Evolutionary conservation across 169 alveolate species (phyloP).

Genomic region (Eimeria tenella): DNA sequence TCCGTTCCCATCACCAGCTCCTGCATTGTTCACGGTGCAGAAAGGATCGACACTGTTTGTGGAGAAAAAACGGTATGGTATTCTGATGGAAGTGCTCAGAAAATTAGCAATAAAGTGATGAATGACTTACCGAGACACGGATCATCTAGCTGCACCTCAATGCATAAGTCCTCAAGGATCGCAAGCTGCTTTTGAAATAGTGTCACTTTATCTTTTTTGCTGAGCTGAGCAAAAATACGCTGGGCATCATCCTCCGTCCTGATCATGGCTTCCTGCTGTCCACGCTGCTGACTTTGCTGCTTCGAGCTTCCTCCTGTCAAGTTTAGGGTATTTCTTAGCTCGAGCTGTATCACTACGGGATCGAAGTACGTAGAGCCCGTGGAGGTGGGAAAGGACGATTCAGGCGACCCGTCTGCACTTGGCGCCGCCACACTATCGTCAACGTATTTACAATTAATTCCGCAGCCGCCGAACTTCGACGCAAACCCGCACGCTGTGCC

Average conservation of each 20-base stretch:
- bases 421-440: not conserved
- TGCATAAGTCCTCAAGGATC: constrained; percentile 54
- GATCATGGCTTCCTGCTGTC: not conserved
- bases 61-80: not conserved
- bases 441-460: not conserved
- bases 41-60: not conserved
- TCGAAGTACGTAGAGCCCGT: not conserved
- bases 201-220: not conserved
- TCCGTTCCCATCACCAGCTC: constrained; percentile 63
- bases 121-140: constrained; percentile 50
- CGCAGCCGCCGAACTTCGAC: constrained; percentile 50
- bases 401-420: not conserved
- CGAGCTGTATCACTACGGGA: not conserved
- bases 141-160: constrained; percentile 64
- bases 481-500: constrained; percentile 62
- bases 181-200: constrained; percentile 39
- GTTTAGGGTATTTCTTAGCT: not conserved
- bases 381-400: not conserved
- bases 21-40: not conserved
- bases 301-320: not conserved
- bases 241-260: constrained; percentile 7
- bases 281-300: not conserved
- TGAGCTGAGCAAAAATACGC: constrained; percentile 13
- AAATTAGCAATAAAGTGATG: not conserved
- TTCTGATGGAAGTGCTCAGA: not conserved